Percentiles rank a stretch among this genome's conserved stretches.
These are phyloP conservation scores for Nitzschia sp. DNA, from an alignment of 108 stramenopile genomes.

Conservation along the genomic window DNA sequence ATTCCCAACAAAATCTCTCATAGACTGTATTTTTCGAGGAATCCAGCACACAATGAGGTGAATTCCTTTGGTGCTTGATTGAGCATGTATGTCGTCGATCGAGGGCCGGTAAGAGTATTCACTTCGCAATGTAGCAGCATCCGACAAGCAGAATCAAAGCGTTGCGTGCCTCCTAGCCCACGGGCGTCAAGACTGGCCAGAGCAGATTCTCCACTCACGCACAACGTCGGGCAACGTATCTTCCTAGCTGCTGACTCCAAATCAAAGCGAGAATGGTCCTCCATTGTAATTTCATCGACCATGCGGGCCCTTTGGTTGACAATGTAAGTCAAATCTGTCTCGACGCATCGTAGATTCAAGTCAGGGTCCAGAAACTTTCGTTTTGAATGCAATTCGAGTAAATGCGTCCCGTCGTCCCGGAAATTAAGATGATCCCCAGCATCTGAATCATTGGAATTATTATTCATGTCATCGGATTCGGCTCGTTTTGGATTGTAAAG, in stretches of 20 bases:
- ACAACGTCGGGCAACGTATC: conserved; percentile 13
- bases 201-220: conserved; percentile 19
- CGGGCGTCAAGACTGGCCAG: conserved; percentile 12
- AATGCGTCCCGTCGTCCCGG: conserved; percentile 31
- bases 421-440: conserved; percentile 10
- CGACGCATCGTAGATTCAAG: conserved; percentile 30
- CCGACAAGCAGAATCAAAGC: conserved; percentile 17
- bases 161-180: conserved; percentile 17
- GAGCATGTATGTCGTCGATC: conserved; percentile 21
- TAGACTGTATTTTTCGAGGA: conserved; percentile 13
- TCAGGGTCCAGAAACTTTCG: conserved; percentile 22
- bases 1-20: too few species aligned
- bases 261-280: conserved; percentile 15
- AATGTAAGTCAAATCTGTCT: conserved; percentile 23
- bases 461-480: background rate
- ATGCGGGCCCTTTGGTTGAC: conserved; percentile 24
- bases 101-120: conserved; percentile 12
- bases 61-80: conserved; percentile 33
- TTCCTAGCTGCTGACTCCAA: conserved; percentile 7
- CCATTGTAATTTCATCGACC: conserved; percentile 12
- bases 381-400: conserved; percentile 24
- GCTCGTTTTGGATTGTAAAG: conserved; percentile 15
- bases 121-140: conserved; percentile 22
- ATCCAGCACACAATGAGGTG: background rate
- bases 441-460: background rate